These are phyloP conservation scores for Colletotrichum tropicicola DNA, from an alignment of 2,329 filamentous ascomycete genomes.

Conservation along the genomic window DNA sequence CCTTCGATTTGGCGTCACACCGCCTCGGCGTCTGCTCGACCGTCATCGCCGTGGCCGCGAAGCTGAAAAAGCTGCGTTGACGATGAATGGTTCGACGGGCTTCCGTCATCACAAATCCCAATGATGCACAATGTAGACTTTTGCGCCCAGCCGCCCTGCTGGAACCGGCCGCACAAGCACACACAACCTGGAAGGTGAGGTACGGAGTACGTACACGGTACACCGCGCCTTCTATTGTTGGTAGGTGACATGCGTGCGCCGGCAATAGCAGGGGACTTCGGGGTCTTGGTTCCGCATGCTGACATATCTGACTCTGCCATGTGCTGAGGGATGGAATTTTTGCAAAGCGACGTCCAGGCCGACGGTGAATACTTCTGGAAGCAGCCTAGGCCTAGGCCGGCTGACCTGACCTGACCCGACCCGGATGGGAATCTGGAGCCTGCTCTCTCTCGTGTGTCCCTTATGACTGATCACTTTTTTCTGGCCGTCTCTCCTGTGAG, in stretches of 20 bases:
- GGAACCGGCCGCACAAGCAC: no score
- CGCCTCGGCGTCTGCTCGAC: not conserved
- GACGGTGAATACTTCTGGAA: not conserved
- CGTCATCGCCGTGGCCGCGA: not conserved
- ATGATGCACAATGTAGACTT: conserved; percentile 18
- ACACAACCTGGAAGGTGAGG: no score
- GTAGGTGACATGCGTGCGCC: not conserved
- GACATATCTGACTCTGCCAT: conserved; percentile 23
- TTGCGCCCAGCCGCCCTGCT: no score
- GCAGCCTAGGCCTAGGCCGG: not conserved
- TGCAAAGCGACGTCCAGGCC: not conserved
- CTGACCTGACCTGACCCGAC: not conserved
- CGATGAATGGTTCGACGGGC: conserved; percentile 25
- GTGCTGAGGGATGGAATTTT: not conserved
- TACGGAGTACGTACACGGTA: not conserved
- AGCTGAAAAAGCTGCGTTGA: conserved; percentile 11
- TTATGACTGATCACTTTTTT: not conserved
- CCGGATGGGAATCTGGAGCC: not conserved
- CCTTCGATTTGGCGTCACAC: conserved; percentile 18
- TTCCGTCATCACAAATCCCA: conserved; percentile 29
- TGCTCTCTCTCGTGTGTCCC: not conserved
- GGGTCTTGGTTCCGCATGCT: conserved; percentile 27
- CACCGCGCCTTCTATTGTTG: not conserved
- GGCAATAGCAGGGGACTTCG: not conserved
- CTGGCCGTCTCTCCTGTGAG: not conserved